Evolutionary conservation across 225 moss, liverwort and hornwort genomes (phyloP).

Genomic region (Ulota crispa): DNA sequence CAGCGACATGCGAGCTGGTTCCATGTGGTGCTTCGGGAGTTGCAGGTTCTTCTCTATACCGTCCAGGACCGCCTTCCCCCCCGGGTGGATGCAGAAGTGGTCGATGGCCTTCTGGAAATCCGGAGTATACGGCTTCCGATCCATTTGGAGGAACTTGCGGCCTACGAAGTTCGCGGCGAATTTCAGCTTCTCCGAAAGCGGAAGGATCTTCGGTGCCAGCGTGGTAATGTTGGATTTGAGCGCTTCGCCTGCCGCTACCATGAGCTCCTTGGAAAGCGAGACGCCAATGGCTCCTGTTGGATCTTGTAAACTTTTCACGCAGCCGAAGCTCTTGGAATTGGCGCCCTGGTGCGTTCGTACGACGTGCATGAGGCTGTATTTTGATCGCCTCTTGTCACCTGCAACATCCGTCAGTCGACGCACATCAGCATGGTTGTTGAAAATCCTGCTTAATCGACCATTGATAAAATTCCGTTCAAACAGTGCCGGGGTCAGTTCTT

Average conservation of each 20-base stretch:
- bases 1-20: slow-evolving; percentile 39
- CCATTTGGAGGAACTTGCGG: slow-evolving; percentile 17
- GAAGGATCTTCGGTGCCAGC: slow-evolving; percentile 40
- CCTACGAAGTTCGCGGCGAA: slow-evolving; percentile 25
- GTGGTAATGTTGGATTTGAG: slow-evolving; percentile 44
- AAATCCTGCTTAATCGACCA: not conserved
- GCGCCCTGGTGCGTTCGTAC: slow-evolving; percentile 46
- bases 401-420: not conserved
- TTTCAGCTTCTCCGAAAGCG: slow-evolving; percentile 39
- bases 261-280: slow-evolving; percentile 39
- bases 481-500: not conserved
- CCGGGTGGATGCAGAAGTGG: slow-evolving; percentile 57
- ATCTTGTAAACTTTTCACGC: slow-evolving; percentile 29
- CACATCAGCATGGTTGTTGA: not conserved
- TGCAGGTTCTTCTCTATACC: slow-evolving; percentile 38
- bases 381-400: slow-evolving; percentile 41
- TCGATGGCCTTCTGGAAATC: slow-evolving; percentile 33
- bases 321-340: slow-evolving; percentile 23
- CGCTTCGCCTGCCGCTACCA: slow-evolving; percentile 20
- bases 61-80: slow-evolving; percentile 51
- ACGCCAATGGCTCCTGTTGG: slow-evolving; percentile 6
- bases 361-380: slow-evolving; percentile 42
- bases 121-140: slow-evolving; percentile 33
- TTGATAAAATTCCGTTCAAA: not conserved
- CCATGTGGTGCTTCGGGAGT: slow-evolving; percentile 39